Evolutionary conservation across 1,284 basidiomycete species (phyloP), one percentile per base, ranked within the genome.

Genomic region (Omphalotus olearius): DNA sequence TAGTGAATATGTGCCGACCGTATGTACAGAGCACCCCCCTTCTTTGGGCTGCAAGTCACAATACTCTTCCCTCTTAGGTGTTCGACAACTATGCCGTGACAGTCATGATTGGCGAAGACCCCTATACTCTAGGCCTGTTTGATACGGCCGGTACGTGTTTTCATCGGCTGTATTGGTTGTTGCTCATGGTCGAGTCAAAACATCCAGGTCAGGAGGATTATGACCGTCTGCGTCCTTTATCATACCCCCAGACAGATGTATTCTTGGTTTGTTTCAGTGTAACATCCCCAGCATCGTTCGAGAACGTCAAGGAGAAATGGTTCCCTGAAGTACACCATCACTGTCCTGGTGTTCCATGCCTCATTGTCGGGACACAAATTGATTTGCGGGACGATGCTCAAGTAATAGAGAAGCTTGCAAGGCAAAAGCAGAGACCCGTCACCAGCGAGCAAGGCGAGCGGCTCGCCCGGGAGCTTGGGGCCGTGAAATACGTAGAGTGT

Each of bases 301-400:
- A 99, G 73, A 99, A 99, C 88, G 96, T 99, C 64, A 98, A 97
- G 81, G 96, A 99, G 75, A 99, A 99, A 72, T 99, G 96, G 96
- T 98, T 98, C 82, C 97, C 96, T 25, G 97, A 99, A 76, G 96
- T 99, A 47, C 94, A 95, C 69, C 96, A 99, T 72, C 96, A 99
- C 70, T 99, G 97, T 79, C 97, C 97, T n/a, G 96, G 96, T 54
- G 96, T 98, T 52, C 96, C 96, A 59, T 98, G 95, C 79, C 84
- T 99, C 63, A 98, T 99, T 64, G 96, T 99, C 51, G 96, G 97
- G 58, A 99, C 97, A 36, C 97, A 99, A 76, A 82, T 98, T 67
- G 97, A 99, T 80, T 71, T 99, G 70, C 82, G 97, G 66, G 95
- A 98, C 64, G 97, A 99, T 68, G 73, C 83, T 40, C 83, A 88